phyloP scores from a whole-genome alignment of 331 rosid genomes.

The Ulmus americana region DNA sequence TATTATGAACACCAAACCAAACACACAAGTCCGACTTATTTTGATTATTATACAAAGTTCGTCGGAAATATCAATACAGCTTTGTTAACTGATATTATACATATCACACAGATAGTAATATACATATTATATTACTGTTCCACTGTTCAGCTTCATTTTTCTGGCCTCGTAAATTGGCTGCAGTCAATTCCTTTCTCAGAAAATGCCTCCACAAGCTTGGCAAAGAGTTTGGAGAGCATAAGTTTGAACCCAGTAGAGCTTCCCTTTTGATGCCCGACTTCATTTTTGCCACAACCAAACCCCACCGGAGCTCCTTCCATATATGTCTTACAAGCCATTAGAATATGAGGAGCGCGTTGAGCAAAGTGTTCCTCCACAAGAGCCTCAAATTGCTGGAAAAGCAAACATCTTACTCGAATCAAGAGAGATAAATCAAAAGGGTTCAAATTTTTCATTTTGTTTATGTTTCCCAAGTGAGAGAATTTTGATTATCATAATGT shows the following conservation, averaged over 20 bases:
- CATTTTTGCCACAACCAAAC: slow-evolving; percentile 29
- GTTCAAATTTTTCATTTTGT: neutral
- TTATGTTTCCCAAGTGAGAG: too few species aligned
- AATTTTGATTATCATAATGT: neutral
- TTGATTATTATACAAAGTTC: neutral
- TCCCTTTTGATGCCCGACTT: slow-evolving; percentile 37
- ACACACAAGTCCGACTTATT: slow-evolving; percentile 18
- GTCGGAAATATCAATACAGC: slow-evolving; percentile 7
- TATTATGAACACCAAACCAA: slow-evolving; percentile 6
- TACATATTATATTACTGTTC: slow-evolving; percentile 26
- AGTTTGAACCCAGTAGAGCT: slow-evolving; percentile 82
- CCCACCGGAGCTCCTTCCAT: slow-evolving; percentile 81
- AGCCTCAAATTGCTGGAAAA: slow-evolving; percentile 72
- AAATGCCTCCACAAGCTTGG: slow-evolving; percentile 70
- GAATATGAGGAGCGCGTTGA: slow-evolving; percentile 43
- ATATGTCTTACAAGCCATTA: slow-evolving; percentile 61
- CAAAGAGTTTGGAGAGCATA: slow-evolving; percentile 81
- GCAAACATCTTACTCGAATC: neutral
- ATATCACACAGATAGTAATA: slow-evolving; percentile 25
- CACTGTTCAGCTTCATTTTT: slow-evolving; percentile 26
- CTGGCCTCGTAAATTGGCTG: slow-evolving; percentile 43
- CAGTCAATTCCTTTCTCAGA: slow-evolving; percentile 65
- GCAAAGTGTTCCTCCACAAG: slow-evolving; percentile 74
- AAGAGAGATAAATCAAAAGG: neutral
- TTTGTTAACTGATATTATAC: slow-evolving; percentile 28